Evolutionary conservation across 768 basidiomycete species (phyloP).

Genomic region (Lactifluus hygrophoroides): DNA sequence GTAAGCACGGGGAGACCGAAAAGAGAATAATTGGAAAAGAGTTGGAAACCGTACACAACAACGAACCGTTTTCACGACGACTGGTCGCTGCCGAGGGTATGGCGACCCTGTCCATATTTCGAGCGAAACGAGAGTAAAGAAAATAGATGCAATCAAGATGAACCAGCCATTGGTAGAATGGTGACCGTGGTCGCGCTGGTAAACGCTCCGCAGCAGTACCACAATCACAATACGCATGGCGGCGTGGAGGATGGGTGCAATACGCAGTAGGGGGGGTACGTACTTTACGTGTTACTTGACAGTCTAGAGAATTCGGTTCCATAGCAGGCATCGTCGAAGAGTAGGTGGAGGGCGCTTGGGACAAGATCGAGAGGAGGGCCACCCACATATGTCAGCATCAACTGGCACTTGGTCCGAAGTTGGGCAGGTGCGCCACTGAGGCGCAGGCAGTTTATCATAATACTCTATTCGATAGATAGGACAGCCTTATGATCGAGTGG

Average conservation of each 20-base stretch:
- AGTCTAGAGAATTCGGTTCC: not conserved
- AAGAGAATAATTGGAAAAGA: not conserved
- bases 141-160: not conserved
- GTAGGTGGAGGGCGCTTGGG: not conserved
- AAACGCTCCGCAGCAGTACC: not conserved
- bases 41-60: conserved; percentile 1
- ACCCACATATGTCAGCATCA: not conserved
- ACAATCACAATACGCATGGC: not conserved
- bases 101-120: not conserved
- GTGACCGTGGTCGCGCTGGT: not conserved
- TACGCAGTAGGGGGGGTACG: not conserved
- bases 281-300: not conserved
- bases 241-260: not conserved
- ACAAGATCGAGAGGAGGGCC: not conserved
- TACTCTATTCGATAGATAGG: not conserved
- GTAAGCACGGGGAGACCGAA: conserved; percentile 2
- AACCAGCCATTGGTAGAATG: not conserved
- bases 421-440: not conserved
- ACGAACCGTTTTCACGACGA: conserved; percentile 14
- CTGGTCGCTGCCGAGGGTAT: not conserved
- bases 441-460: too few species aligned
- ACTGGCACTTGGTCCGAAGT: too few species aligned
- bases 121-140: not conserved
- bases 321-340: not conserved
- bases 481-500: not conserved